Percentiles rank a stretch among this genome's conserved stretches.
These are phyloP conservation scores for Pseudoscleropodium purum DNA, from an alignment of 225 moss, liverwort and hornwort genomes.

Conservation along the genomic window DNA sequence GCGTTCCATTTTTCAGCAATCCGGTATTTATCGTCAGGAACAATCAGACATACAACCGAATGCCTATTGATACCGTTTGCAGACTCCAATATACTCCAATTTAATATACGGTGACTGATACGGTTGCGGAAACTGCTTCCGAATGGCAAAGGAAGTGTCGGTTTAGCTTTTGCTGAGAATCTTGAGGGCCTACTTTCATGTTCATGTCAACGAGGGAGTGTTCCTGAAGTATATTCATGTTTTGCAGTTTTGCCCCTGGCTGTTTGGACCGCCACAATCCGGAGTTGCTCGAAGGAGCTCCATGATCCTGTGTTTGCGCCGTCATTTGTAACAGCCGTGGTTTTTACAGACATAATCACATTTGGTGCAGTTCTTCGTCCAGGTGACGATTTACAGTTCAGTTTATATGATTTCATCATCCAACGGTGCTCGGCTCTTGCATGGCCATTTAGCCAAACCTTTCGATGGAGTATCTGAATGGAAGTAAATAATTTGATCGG, in stretches of 20 bases:
- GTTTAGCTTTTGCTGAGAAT: background rate
- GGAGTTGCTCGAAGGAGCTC: constrained; percentile 41
- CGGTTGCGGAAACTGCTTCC: background rate
- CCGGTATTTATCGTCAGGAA: background rate
- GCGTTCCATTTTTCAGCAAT: background rate
- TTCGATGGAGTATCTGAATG: background rate
- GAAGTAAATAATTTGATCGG: background rate
- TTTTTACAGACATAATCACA: constrained; percentile 33
- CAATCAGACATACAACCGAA: background rate
- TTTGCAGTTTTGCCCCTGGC: constrained; percentile 46
- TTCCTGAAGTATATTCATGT: background rate
- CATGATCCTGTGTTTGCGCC: constrained; percentile 51
- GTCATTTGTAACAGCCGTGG: constrained; percentile 39
- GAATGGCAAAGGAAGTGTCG: background rate
- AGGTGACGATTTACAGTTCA: constrained; percentile 8
- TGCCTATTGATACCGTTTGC: background rate
- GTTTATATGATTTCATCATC: background rate
- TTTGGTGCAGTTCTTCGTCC: constrained; percentile 33
- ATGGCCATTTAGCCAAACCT: background rate
- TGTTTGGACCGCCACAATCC: constrained; percentile 34
- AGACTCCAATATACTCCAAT: constrained; percentile 3
- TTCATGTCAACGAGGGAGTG: background rate
- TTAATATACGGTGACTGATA: background rate
- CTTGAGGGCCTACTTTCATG: background rate
- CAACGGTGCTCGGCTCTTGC: background rate